Base-by-base conservation (phyloP, 2,329 filamentous ascomycete species). In the Penicillium sp. region DNA sequence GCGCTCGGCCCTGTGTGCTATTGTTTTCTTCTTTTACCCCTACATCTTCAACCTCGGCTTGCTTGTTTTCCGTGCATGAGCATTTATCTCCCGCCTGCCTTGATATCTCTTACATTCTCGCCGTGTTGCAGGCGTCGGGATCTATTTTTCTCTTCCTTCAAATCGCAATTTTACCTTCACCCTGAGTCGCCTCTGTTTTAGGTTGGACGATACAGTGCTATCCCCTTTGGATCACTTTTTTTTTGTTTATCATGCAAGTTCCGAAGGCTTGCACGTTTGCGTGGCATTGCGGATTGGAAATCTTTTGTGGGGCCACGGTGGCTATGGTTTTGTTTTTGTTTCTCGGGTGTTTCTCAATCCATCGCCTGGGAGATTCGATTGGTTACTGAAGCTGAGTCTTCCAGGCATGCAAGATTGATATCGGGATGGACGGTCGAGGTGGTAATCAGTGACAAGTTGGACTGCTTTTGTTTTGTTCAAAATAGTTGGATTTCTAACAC, bases 51-150 rank as follows among this genome's bases (percentile, higher is more conserved):
- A 59, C 49, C 54, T 29, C 47, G 56, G 58, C 49, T 53, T 62
- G 55, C 49, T 56, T 58, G 54, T 58, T 61, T 61, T 61, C 66
- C 60, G 59, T 60, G 58, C 60, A 62, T 66, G 58, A 61, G 59
- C 62, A 65, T 66, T 63, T 62, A 58, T 63, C 63, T 66, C 61
- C 62, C 55, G 55, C 57, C 62, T 70, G 53, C 61, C 66, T 63
- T 68, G 69, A 70, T 73, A 70, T 65, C 69, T 71, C 21, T 69
- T 65, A 61, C 60, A 62, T 65, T 66, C 63, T 69, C 59, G 59
- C 60, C 60, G 55, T 68, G 63, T 68, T 63, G 55, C 62, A 57
- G 69, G 67, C 64, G 68, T 70, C 69, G 62, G 64, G 66, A 61
- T 61, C 59, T 65, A 59, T 63, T 58, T 55, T 60, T 64, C 50